Evolutionary conservation across 106 monocot species (phyloP).

Genomic region (Gastrodia elata): DNA sequence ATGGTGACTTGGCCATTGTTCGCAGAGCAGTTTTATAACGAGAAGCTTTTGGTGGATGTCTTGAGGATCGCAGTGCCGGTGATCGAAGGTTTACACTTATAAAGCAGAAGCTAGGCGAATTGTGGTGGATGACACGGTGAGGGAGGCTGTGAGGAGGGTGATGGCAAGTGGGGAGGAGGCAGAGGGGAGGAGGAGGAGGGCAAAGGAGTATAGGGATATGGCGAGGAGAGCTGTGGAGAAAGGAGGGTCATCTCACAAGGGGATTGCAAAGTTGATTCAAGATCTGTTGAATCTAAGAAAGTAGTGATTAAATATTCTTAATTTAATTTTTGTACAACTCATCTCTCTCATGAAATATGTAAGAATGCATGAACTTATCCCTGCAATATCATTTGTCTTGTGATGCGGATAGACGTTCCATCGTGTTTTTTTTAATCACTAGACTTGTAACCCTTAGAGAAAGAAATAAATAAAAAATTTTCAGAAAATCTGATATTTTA

Average conservation of each 20-base stretch:
- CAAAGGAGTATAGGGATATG: constrained; percentile 29
- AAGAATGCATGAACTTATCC: too few relatives aligned
- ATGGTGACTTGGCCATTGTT: constrained; percentile 45
- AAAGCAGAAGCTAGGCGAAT: constrained; percentile 2
- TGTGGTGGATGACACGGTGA: constrained; percentile 12
- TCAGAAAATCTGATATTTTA: too few relatives aligned
- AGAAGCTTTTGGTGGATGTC: constrained; percentile 30
- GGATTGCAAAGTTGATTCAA: not conserved
- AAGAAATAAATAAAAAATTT: too few relatives aligned
- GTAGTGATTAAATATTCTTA: too few relatives aligned
- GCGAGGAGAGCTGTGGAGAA: constrained; percentile 26
- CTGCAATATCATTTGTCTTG: too few relatives aligned
- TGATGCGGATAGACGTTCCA: too few relatives aligned
- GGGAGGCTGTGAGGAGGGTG: constrained; percentile 26
- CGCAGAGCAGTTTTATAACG: constrained; percentile 45
- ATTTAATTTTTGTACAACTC: too few relatives aligned
- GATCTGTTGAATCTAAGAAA: not conserved
- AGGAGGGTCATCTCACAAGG: constrained; percentile 28
- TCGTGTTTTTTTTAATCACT: too few relatives aligned
- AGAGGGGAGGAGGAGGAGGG: too few relatives aligned
- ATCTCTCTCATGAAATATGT: too few relatives aligned
- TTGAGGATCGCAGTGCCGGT: constrained; percentile 26
- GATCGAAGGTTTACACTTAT: not conserved
- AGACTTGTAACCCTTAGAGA: too few relatives aligned
- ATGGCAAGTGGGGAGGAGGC: constrained; percentile 19